Evolutionary conservation across 1,284 basidiomycete species (phyloP).

Genomic region (Tylopilus sp.): DNA sequence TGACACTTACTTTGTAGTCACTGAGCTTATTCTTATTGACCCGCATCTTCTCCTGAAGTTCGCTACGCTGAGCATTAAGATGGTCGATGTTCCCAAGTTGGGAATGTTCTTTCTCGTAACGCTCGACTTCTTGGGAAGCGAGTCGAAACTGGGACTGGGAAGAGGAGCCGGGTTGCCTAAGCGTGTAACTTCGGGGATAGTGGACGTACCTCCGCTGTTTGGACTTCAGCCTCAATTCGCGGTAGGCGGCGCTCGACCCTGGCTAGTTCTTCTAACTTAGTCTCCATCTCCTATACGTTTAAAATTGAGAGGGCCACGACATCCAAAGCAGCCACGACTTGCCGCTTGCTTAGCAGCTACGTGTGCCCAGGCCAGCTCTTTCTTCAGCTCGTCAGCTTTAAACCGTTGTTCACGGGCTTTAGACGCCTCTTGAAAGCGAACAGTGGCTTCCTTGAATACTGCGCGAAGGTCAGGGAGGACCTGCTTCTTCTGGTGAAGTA

Average conservation of each 20-base stretch:
- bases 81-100: conserved; percentile 53
- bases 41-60: conserved; percentile 45
- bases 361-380: conserved; percentile 87
- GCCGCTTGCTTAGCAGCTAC: conserved; percentile 72
- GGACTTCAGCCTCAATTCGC: conserved; percentile 47
- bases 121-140: conserved; percentile 46
- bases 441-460: conserved; percentile 55
- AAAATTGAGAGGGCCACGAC: background rate
- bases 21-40: conserved; percentile 44
- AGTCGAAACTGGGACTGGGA: conserved; percentile 38
- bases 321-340: conserved; percentile 15
- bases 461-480: conserved; percentile 71
- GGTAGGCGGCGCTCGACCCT: conserved; percentile 46
- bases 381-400: conserved; percentile 68
- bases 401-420: conserved; percentile 70
- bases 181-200: background rate
- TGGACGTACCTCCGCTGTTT: conserved; percentile 45
- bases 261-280: conserved; percentile 49
- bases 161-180: background rate
- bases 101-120: conserved; percentile 45
- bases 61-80: conserved; percentile 43
- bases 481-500: conserved; percentile 66
- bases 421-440: conserved; percentile 67
- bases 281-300: conserved; percentile 45
- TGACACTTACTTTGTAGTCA: conserved; percentile 43